Evolutionary conservation across 352 stramenopile genomes (phyloP).

Genomic region (Phytophthora tentaculata): DNA sequence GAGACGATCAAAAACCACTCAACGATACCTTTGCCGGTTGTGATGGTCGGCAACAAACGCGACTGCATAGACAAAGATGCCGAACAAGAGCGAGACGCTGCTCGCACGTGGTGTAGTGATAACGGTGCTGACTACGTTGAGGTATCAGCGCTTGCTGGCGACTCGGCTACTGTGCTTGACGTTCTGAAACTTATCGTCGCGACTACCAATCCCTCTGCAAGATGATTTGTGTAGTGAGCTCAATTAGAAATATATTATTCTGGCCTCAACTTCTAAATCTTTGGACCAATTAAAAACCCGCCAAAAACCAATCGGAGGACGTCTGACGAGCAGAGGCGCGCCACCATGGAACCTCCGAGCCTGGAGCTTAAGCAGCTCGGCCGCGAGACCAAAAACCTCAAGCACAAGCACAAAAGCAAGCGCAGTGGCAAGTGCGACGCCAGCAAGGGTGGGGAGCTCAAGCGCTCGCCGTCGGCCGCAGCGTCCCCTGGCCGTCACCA

Average conservation of each 20-base stretch:
- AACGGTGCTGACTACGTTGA: constrained; percentile 20
- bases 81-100: constrained; percentile 10
- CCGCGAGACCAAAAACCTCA: constrained; percentile 72
- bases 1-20: constrained; percentile 8
- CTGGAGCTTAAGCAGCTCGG: constrained; percentile 74
- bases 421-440: constrained; percentile 20
- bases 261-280: too few relatives aligned
- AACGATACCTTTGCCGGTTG: constrained; percentile 15
- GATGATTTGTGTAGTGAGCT: too few relatives aligned
- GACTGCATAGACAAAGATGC: constrained; percentile 12
- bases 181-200: constrained; percentile 31
- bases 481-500: constrained; percentile 37
- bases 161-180: constrained; percentile 14
- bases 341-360: constrained; percentile 24
- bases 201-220: too few relatives aligned
- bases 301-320: constrained; percentile 10
- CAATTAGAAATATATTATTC: too few relatives aligned
- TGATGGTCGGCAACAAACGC: constrained; percentile 40
- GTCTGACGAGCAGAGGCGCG: constrained; percentile 35
- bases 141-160: constrained; percentile 20
- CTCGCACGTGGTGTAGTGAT: constrained; percentile 27
- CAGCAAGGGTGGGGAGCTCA: constrained; percentile 15
- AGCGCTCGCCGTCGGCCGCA: constrained; percentile 33
- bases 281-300: too few relatives aligned
- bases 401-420: constrained; percentile 87